These are phyloP conservation scores for Coniochaeta sp. DNA, from an alignment of 2,329 filamentous ascomycete genomes.

Conservation along the genomic window DNA sequence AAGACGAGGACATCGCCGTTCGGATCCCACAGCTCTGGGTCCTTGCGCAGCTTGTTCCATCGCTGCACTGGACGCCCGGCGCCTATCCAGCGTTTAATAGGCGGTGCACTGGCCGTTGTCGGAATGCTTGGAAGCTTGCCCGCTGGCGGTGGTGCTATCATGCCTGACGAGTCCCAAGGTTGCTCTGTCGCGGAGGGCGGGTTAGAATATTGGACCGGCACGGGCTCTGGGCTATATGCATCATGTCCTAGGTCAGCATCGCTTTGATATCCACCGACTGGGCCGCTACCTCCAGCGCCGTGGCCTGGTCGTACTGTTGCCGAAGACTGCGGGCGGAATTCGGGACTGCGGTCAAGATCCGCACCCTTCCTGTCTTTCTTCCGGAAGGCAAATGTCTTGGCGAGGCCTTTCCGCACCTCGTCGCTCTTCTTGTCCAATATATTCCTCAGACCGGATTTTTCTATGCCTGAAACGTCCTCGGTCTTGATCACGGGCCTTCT, in stretches of 20 bases:
- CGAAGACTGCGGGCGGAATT: slow-evolving; percentile 26
- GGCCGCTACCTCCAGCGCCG: slow-evolving; percentile 2
- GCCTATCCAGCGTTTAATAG: slow-evolving; percentile 47
- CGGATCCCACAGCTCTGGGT: slow-evolving; percentile 54
- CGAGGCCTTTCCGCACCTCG: slow-evolving; percentile 43
- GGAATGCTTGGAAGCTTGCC: slow-evolving; percentile 36
- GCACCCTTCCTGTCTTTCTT: slow-evolving; percentile 30
- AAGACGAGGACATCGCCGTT: slow-evolving; percentile 54
- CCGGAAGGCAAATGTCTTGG: slow-evolving; percentile 45
- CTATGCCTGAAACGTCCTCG: slow-evolving; percentile 46
- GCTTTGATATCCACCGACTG: slow-evolving; percentile 11
- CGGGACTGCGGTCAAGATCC: slow-evolving; percentile 14
- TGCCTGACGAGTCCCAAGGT: slow-evolving; percentile 13
- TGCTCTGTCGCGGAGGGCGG: slow-evolving; percentile 10
- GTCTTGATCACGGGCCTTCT: slow-evolving; percentile 36
- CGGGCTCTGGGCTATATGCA: slow-evolving; percentile 2
- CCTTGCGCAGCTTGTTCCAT: slow-evolving; percentile 52
- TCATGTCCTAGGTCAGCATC: slow-evolving; percentile 13
- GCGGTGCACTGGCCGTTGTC: slow-evolving; percentile 20
- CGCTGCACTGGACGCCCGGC: slow-evolving; percentile 38
- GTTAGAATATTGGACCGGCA: neutral
- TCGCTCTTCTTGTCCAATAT: slow-evolving; percentile 49
- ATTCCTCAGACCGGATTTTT: slow-evolving; percentile 45
- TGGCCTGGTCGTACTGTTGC: slow-evolving; percentile 26
- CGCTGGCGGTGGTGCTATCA: slow-evolving; percentile 32